Conservation (phyloP, 148 eudicot genomes). For the Persicaria tinctoria region DNA sequence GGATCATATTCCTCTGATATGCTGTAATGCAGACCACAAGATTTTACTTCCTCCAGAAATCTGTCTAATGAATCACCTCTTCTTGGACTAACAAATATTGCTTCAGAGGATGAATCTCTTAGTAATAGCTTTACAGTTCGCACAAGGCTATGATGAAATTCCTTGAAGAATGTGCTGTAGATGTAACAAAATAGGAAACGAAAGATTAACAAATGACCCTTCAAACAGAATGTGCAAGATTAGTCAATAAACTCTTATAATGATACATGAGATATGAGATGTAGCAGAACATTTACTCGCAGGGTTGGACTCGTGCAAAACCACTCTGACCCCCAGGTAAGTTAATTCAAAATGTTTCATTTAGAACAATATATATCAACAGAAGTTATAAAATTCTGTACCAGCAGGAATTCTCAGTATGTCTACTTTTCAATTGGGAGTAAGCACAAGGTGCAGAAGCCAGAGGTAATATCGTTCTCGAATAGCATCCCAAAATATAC, state of each 20-base stretch:
- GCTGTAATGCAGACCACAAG: conserved; percentile 47
- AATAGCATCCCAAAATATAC: neutral
- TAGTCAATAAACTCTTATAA: neutral
- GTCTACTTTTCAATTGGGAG: neutral
- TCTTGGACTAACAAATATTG: conserved; percentile 69
- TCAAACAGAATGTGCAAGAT: neutral
- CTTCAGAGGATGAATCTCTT: conserved; percentile 54
- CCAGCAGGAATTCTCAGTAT: neutral
- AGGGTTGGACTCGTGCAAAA: neutral
- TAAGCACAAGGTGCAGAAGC: neutral
- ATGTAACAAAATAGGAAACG: neutral
- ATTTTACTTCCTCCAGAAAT: conserved; percentile 48
- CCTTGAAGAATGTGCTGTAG: conserved; percentile 81
- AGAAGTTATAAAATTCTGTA: neutral
- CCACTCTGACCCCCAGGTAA: neutral
- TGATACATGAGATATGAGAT: neutral
- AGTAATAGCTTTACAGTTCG: conserved; percentile 52
- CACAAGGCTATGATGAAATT: conserved; percentile 64
- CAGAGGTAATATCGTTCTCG: neutral
- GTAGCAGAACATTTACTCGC: neutral
- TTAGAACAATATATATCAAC: neutral
- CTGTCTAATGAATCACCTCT: conserved; percentile 82
- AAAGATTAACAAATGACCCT: conserved; percentile 12
- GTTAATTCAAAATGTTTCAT: neutral
- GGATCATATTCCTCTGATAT: conserved; percentile 53